These are phyloP conservation scores for Somion occarium DNA, from an alignment of 1,284 basidiomycete genomes.

Conservation along the genomic window DNA sequence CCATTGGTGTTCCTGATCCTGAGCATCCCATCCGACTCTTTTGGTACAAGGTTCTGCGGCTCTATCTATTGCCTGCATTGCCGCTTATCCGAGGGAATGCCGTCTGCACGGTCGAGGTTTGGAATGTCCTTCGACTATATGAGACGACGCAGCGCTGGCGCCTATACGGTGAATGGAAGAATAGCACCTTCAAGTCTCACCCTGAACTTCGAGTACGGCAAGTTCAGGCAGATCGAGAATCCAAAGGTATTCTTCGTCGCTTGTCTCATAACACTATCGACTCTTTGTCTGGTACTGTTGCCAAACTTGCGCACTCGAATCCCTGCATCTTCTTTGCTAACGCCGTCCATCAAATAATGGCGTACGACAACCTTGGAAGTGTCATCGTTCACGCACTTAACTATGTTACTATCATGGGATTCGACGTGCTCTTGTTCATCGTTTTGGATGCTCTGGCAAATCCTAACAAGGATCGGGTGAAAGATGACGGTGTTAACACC, in stretches of 20 bases:
- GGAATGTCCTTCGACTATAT: conserved; percentile 79
- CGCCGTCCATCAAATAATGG: conserved; percentile 92
- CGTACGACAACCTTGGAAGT: conserved; percentile 91
- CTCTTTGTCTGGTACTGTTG: conserved; percentile 81
- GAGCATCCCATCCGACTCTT: conserved; percentile 55
- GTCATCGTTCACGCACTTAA: conserved; percentile 90
- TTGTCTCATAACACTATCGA: conserved; percentile 82
- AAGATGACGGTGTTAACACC: conserved; percentile 90
- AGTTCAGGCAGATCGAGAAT: conserved; percentile 71
- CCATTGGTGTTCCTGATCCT: conserved; percentile 44
- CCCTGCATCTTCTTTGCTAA: conserved; percentile 90
- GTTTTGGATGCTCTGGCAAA: conserved; percentile 88
- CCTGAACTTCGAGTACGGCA: conserved; percentile 70
- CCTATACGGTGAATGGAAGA: conserved; percentile 95
- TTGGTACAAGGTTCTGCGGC: conserved; percentile 82
- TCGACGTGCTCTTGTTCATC: conserved; percentile 89
- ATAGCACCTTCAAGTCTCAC: conserved; percentile 62
- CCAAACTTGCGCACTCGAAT: conserved; percentile 91
- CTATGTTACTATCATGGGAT: conserved; percentile 89
- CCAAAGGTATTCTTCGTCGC: conserved; percentile 77
- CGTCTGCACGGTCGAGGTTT: conserved; percentile 82
- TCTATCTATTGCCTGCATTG: conserved; percentile 83
- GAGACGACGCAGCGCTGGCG: conserved; percentile 80
- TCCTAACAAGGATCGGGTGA: conserved; percentile 80
- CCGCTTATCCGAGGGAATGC: conserved; percentile 84